Evolutionary conservation across 345 rosid genomes (phyloP), one percentile per base, ranked within the genome.

Genomic region (Leavenworthia alabamica): DNA sequence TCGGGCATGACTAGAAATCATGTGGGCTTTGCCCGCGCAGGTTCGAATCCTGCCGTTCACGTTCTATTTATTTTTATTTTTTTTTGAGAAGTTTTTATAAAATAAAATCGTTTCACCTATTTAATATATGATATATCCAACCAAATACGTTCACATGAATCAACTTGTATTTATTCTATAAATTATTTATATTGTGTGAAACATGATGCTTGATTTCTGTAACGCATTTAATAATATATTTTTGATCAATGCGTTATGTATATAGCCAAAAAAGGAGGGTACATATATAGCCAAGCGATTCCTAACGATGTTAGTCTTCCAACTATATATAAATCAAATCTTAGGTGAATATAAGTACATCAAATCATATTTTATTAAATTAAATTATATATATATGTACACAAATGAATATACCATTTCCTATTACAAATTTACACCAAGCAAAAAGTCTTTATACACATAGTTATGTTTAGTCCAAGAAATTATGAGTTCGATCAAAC

Each of bases 11-110:
- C 85, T 89, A 82, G 86, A 85, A 90, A 82, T 83, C 89, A 81
- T 81, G 87, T 87, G 93, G 89, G 90, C 86, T 87, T 12, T 71
- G 82, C 85, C 86, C 95, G 89, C 85, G 88, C 89, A 80, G 88
- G 87, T 81, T 84, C 85, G 87, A 86, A 82, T 82, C 84, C 84
- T 82, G 89, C 84, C 74, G 70, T 64, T 71, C 75, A 62, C 69
- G 75, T 0, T 3, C n/a, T n/a, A n/a, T n/a, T n/a, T n/a, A n/a
- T n/a, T n/a, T n/a, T n/a, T n/a, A n/a, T n/a, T n/a, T n/a, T n/a
- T n/a, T n/a, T n/a, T n/a, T n/a, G 6, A 35, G 2, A 35, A 11
- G 39, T 35, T 35, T 9, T 11, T 7, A 58, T 11, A 8, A 27
- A 11, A 8, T 22, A 45, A 5, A 19, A 10, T 11, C 8, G n/a